Percentiles rank a stretch among this genome's conserved stretches.
phyloP scores from a whole-genome alignment of 2,329 filamentous ascomycete genomes.

The Gaeumannomyces sp. region DNA sequence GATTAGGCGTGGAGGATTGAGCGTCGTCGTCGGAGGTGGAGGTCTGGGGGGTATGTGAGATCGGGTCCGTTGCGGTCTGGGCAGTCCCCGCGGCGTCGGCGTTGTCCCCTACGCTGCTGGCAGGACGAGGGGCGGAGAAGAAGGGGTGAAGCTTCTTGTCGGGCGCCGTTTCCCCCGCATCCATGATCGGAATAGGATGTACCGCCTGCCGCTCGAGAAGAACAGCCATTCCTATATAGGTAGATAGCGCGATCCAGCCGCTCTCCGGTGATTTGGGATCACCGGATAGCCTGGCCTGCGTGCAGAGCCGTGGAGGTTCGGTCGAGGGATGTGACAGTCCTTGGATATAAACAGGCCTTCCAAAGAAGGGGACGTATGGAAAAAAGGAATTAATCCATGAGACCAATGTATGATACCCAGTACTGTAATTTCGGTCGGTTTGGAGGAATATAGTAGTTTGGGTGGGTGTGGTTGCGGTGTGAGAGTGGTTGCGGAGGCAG shows the following conservation, averaged over 20 bases:
- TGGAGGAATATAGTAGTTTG: neutral
- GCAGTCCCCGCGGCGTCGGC: neutral
- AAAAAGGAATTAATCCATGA: neutral
- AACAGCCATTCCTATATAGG: conserved; percentile 5
- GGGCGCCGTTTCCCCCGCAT: neutral
- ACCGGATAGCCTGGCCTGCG: neutral
- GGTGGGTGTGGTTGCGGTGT: conserved; percentile 10
- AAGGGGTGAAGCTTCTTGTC: conserved; percentile 49
- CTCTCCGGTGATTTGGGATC: conserved; percentile 3
- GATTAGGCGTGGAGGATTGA: neutral
- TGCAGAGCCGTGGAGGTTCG: neutral
- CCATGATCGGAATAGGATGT: conserved; percentile 6
- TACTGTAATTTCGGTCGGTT: neutral
- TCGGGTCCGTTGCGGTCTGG: neutral
- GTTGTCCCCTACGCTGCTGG: neutral
- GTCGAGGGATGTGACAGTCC: neutral
- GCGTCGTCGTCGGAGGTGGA: neutral
- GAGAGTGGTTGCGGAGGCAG: conserved; percentile 25
- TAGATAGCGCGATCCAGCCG: neutral
- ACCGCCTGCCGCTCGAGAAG: neutral
- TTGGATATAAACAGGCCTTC: neutral
- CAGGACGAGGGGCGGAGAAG: conserved; percentile 32
- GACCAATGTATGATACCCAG: neutral
- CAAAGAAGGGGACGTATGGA: neutral
- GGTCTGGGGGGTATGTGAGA: neutral